Percentiles rank a stretch among this genome's conserved stretches.
These are phyloP conservation scores for Nannochloropsis granulata DNA, from an alignment of 108 stramenopile species.

Conservation along the genomic window DNA sequence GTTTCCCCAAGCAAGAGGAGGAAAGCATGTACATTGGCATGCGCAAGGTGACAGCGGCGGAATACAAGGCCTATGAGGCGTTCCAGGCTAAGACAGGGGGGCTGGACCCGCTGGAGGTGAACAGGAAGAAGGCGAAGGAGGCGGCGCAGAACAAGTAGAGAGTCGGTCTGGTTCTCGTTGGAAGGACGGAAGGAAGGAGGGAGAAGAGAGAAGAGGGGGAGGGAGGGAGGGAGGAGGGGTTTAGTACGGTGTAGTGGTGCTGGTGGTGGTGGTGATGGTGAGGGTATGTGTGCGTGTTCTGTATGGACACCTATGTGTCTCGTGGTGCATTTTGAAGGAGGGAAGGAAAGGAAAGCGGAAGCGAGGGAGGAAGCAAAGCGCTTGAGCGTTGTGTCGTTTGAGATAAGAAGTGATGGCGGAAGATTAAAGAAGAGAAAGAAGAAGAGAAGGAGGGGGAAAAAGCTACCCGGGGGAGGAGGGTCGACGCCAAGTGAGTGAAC, in stretches of 20 bases:
- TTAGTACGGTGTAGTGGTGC: neutral
- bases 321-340: neutral
- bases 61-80: constrained; percentile 7
- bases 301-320: neutral
- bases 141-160: neutral
- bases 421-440: no score
- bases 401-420: no score
- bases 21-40: neutral
- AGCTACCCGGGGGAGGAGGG: no score
- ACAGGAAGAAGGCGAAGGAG: neutral
- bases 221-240: neutral
- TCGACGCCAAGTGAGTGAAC: no score
- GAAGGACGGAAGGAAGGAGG: neutral
- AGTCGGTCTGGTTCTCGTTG: neutral
- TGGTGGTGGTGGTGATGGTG: neutral
- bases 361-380: neutral
- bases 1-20: constrained; percentile 8
- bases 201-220: neutral
- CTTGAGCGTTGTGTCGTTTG: neutral
- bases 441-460: no score
- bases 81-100: neutral
- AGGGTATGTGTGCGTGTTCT: neutral
- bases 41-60: constrained; percentile 3
- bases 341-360: neutral
- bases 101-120: neutral